Percentiles rank a stretch among this genome's conserved stretches.
These are phyloP conservation scores for Rutidosis leptorrhynchoides DNA, from an alignment of 129 eudicot species.

Conservation along the genomic window DNA sequence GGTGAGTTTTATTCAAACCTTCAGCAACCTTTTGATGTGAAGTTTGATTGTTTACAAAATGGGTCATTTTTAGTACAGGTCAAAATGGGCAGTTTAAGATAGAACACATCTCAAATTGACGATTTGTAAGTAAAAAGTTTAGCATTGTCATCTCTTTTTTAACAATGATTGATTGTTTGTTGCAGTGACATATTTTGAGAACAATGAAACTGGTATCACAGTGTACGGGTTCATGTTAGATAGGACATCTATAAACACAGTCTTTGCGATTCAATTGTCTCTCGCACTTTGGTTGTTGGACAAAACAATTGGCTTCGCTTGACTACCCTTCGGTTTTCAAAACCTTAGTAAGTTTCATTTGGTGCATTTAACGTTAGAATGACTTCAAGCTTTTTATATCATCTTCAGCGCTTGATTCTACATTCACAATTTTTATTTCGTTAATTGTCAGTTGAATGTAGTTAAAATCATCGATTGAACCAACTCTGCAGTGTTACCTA, in stretches of 20 bases:
- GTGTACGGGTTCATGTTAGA: slow-evolving; percentile 32
- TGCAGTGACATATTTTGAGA: slow-evolving; percentile 37
- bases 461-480: background rate
- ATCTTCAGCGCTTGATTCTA: background rate
- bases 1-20: slow-evolving; percentile 38
- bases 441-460: background rate
- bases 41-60: background rate
- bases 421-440: background rate
- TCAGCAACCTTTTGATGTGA: background rate
- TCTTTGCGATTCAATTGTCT: slow-evolving; percentile 29
- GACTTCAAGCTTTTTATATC: background rate
- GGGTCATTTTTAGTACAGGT: background rate
- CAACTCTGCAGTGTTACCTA: background rate
- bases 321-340: background rate
- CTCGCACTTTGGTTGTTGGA: slow-evolving; percentile 34
- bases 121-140: background rate
- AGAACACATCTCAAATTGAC: background rate
- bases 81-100: background rate
- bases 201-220: slow-evolving; percentile 32
- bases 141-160: background rate
- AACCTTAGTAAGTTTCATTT: background rate
- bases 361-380: background rate
- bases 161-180: background rate
- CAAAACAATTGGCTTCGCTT: slow-evolving; percentile 22
- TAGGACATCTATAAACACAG: slow-evolving; percentile 32